These are phyloP conservation scores for Groenewaldozyma tartarivorans DNA, from an alignment of 805 yeast species.

Conservation along the genomic window DNA sequence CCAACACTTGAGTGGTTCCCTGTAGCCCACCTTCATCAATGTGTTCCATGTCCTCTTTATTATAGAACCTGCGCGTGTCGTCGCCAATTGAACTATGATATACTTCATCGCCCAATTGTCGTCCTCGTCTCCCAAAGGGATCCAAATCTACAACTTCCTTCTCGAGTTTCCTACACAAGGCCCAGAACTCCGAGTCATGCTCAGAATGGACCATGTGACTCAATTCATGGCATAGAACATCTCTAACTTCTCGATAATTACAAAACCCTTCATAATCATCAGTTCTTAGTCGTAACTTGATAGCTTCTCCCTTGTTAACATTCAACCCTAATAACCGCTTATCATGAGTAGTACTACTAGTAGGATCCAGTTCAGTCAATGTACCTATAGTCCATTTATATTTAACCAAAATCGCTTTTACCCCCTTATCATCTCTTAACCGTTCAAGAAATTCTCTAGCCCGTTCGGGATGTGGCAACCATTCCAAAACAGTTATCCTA, in stretches of 20 bases:
- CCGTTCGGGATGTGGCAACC: constrained; percentile 23
- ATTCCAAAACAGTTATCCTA: constrained; percentile 23
- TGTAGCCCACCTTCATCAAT: constrained; percentile 21
- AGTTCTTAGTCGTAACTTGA: constrained; percentile 29
- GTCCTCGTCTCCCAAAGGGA: constrained; percentile 23
- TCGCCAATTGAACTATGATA: constrained; percentile 6
- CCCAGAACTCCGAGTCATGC: constrained; percentile 29
- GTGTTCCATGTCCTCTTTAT: constrained; percentile 10
- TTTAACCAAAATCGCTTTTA: constrained; percentile 27
- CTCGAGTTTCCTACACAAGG: constrained; percentile 25
- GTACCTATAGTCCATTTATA: constrained; percentile 28
- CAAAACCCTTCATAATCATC: constrained; percentile 31
- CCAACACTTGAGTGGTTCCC: constrained; percentile 18
- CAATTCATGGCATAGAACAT: constrained; percentile 31
- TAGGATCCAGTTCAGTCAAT: constrained; percentile 31
- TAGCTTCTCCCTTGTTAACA: constrained; percentile 26
- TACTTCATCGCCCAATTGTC: constrained; percentile 14
- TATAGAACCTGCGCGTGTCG: constrained; percentile 14
- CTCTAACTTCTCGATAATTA: constrained; percentile 25
- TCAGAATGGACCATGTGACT: constrained; percentile 30
- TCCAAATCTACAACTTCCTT: constrained; percentile 24
- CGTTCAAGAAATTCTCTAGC: constrained; percentile 24
- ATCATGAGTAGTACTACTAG: constrained; percentile 25
- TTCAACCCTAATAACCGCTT: constrained; percentile 27
- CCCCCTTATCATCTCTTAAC: constrained; percentile 27